These are phyloP conservation scores for Plasmodium relictum DNA, from an alignment of 169 alveolate genomes.

Conservation along the genomic window DNA sequence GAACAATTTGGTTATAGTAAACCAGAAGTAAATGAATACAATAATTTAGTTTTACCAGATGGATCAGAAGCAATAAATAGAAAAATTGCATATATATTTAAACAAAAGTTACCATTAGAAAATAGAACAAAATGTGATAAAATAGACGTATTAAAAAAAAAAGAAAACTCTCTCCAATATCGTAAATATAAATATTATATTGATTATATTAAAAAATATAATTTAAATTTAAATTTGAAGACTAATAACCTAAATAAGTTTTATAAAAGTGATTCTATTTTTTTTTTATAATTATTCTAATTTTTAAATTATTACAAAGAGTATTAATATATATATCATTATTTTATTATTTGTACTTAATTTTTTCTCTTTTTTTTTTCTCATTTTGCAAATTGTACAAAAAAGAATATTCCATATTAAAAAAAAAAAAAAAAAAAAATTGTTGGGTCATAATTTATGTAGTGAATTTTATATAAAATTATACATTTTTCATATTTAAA, in stretches of 20 bases:
- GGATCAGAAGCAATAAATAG: slow-evolving; percentile 91
- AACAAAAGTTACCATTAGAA: slow-evolving; percentile 82
- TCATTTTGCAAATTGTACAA: no score
- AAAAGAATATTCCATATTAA: no score
- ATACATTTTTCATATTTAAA: no score
- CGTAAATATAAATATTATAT: slow-evolving; percentile 39
- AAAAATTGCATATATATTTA: slow-evolving; percentile 87
- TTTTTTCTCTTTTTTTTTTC: no score
- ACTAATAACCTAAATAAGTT: slow-evolving; percentile 64
- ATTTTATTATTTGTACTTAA: no score
- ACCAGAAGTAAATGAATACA: slow-evolving; percentile 82
- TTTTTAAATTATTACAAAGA: no score
- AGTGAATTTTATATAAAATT: no score
- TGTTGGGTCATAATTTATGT: no score
- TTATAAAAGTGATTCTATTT: slow-evolving; percentile 72
- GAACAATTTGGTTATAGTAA: slow-evolving; percentile 61
- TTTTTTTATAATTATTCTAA: slow-evolving; percentile 59
- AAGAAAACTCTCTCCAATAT: slow-evolving; percentile 29
- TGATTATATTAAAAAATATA: slow-evolving; percentile 48
- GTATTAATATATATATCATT: no score
- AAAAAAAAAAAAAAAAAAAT: no score
- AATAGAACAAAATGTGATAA: slow-evolving; percentile 63
- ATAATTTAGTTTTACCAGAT: slow-evolving; percentile 88
- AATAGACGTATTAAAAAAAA: slow-evolving; percentile 56
- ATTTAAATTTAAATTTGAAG: slow-evolving; percentile 65